These are phyloP conservation scores for Penicillium pancosmium DNA, from an alignment of 495 filamentous ascomycete genomes.

Conservation along the genomic window DNA sequence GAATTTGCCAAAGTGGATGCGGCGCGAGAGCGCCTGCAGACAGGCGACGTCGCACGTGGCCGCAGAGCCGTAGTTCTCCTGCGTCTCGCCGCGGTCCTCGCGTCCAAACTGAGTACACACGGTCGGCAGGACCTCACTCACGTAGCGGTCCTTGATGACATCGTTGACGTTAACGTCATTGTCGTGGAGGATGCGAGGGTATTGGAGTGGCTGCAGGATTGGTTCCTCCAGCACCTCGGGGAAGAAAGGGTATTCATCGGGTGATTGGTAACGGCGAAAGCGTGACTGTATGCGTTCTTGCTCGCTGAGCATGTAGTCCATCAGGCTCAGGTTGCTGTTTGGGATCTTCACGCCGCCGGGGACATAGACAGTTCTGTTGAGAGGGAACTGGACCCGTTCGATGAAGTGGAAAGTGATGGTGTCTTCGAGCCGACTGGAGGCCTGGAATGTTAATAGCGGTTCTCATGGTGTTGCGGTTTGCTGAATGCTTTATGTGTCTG, in stretches of 20 bases:
- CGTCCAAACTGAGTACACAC: conserved; percentile 74
- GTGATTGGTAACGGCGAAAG: conserved; percentile 91
- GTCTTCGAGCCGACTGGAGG: conserved; percentile 86
- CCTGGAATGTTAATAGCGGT: conserved; percentile 11
- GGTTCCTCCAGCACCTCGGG: conserved; percentile 77
- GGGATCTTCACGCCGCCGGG: conserved; percentile 82
- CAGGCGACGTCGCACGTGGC: conserved; percentile 90
- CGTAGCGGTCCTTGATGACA: conserved; percentile 83
- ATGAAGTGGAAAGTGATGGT: conserved; percentile 99
- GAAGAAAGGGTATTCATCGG: conserved; percentile 99
- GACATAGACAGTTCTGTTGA: conserved; percentile 85
- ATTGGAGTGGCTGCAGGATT: conserved; percentile 83
- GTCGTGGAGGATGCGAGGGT: conserved; percentile 87
- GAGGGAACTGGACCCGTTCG: conserved; percentile 95
- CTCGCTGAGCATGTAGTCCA: conserved; percentile 90
- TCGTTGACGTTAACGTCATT: conserved; percentile 93
- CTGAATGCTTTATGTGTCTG: no score
- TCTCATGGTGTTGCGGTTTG: conserved; percentile 1
- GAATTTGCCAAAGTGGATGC: conserved; percentile 98
- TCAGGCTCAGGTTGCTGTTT: conserved; percentile 70
- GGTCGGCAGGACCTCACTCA: conserved; percentile 76
- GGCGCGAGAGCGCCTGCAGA: conserved; percentile 85
- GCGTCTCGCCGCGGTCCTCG: conserved; percentile 78
- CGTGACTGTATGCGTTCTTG: conserved; percentile 92
- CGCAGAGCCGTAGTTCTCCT: conserved; percentile 94